phyloP scores from a whole-genome alignment of 257 asterid species.

The Capsicum rhomboideum region DNA sequence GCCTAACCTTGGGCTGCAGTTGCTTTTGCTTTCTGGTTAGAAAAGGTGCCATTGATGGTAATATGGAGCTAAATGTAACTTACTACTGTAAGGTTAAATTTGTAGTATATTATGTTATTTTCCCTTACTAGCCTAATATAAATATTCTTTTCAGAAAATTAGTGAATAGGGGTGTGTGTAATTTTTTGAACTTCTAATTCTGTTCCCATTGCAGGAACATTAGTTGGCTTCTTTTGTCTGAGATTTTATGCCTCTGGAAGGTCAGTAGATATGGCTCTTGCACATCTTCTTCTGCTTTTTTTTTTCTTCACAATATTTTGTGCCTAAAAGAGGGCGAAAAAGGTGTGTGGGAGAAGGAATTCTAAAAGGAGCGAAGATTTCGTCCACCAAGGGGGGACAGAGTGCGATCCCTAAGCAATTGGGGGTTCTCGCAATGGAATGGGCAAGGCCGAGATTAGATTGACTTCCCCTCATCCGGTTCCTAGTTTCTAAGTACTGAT shows the following conservation, averaged over 20 bases:
- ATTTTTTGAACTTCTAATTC: neutral
- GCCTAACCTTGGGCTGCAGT: conserved; percentile 1
- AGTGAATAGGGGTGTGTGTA: neutral
- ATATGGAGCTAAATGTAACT: conserved; percentile 1
- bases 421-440: too few relatives aligned
- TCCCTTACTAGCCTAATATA: neutral
- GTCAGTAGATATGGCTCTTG: neutral
- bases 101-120: neutral
- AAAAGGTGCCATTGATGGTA: neutral
- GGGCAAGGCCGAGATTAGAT: too few relatives aligned
- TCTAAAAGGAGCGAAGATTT: too few relatives aligned
- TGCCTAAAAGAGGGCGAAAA: neutral
- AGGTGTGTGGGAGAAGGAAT: too few relatives aligned
- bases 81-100: conserved; percentile 8
- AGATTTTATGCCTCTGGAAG: neutral
- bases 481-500: too few relatives aligned
- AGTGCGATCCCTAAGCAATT: too few relatives aligned
- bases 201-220: neutral
- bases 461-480: too few relatives aligned
- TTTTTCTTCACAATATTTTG: neutral
- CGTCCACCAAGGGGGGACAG: too few relatives aligned
- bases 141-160: conserved; percentile 3
- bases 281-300: neutral
- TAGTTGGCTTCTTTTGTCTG: neutral
- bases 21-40: conserved; percentile 17